Percentiles rank a stretch among this genome's conserved stretches.
Evolutionary conservation across 1,284 basidiomycete species (phyloP).

Genomic region (Omphalotus olearius): DNA sequence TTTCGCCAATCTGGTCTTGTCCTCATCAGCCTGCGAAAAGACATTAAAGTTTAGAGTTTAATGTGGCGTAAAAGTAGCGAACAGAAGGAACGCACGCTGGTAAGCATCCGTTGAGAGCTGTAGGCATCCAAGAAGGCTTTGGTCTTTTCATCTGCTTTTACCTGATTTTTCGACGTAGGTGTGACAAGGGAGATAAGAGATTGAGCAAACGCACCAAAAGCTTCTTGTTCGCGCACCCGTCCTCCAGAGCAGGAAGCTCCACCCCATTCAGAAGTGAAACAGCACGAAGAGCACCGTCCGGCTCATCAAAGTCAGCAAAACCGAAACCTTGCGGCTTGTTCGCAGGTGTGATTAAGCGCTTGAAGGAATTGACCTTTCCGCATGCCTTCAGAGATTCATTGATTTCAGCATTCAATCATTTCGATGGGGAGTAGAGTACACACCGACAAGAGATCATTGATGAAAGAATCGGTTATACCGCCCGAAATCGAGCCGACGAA

Average conservation of each 20-base stretch:
- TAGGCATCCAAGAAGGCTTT: constrained; percentile 83
- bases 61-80: neutral
- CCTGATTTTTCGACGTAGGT: constrained; percentile 45
- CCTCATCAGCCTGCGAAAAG: constrained; percentile 56
- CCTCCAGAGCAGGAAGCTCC: constrained; percentile 84
- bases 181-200: constrained; percentile 23
- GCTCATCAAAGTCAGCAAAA: constrained; percentile 90
- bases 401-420: neutral
- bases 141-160: constrained; percentile 94
- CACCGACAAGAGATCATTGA: constrained; percentile 77
- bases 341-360: constrained; percentile 83
- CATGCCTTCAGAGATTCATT: constrained; percentile 64
- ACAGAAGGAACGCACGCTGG: constrained; percentile 55
- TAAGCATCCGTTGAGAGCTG: constrained; percentile 71
- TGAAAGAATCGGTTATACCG: constrained; percentile 78
- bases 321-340: constrained; percentile 95
- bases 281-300: constrained; percentile 83
- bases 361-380: constrained; percentile 83
- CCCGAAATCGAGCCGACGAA: constrained; percentile 96
- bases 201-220: constrained; percentile 61
- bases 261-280: constrained; percentile 78
- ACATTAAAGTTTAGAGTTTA: neutral
- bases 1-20: constrained; percentile 48
- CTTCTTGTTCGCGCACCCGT: constrained; percentile 82
- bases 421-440: constrained; percentile 25